Percentiles rank a stretch among this genome's conserved stretches.
phyloP scores from a whole-genome alignment of 176 grass and related monocot species.

The Urochloa ruziziensis region DNA sequence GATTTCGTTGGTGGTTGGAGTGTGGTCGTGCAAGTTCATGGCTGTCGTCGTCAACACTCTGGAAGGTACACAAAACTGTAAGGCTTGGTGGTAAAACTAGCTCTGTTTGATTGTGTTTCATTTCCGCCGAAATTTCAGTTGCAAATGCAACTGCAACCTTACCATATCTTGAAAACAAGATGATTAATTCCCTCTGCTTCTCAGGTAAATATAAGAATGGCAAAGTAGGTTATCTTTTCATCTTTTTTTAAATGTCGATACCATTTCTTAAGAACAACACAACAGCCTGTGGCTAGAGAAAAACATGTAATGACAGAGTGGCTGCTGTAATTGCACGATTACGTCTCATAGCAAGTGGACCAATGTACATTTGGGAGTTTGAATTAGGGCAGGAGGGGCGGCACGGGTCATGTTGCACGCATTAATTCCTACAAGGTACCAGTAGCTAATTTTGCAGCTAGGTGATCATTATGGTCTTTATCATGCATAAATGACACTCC shows the following conservation, averaged over 20 bases:
- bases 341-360: background rate
- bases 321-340: background rate
- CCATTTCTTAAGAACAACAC: background rate
- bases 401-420: background rate
- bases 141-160: background rate
- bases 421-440: background rate
- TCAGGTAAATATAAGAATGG: background rate
- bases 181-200: background rate
- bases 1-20: constrained; percentile 18
- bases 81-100: background rate
- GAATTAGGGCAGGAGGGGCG: background rate
- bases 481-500: constrained; percentile 21
- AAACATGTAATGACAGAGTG: background rate
- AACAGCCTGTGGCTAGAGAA: background rate
- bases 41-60: background rate
- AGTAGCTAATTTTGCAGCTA: background rate
- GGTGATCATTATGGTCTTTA: background rate
- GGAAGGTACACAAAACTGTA: constrained; percentile 10
- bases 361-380: background rate
- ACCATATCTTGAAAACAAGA: background rate
- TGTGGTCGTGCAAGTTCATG: constrained; percentile 25
- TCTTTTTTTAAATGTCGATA: too few species aligned
- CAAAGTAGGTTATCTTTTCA: too few species aligned
- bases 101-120: background rate
- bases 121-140: background rate